These are phyloP conservation scores for Yueomyces sinensis DNA, from an alignment of 805 yeast species.

Conservation along the genomic window DNA sequence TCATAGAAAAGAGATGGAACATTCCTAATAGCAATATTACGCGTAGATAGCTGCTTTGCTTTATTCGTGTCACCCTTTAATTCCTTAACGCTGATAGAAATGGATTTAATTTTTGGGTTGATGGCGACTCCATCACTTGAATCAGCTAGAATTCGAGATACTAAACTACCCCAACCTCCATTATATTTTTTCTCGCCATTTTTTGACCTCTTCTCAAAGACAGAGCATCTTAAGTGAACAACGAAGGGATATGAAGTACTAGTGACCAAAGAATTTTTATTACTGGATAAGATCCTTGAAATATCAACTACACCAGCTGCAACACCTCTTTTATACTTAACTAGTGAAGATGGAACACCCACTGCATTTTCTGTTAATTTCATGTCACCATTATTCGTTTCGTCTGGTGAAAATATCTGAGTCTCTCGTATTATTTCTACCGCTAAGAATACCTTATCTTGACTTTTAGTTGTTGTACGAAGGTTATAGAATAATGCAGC, in stretches of 20 bases:
- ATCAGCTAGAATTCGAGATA: slow-evolving; percentile 66
- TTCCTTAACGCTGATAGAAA: slow-evolving; percentile 63
- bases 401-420: no score
- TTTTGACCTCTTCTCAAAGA: slow-evolving; percentile 22
- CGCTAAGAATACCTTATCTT: slow-evolving; percentile 58
- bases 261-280: slow-evolving; percentile 43
- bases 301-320: slow-evolving; percentile 86
- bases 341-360: background rate
- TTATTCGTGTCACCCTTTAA: slow-evolving; percentile 37
- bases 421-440: slow-evolving; percentile 59
- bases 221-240: slow-evolving; percentile 61
- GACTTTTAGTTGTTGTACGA: slow-evolving; percentile 48
- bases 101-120: slow-evolving; percentile 65
- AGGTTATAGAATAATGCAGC: slow-evolving; percentile 72
- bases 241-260: slow-evolving; percentile 61
- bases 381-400: slow-evolving; percentile 5
- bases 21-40: slow-evolving; percentile 54
- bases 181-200: background rate
- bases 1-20: slow-evolving; percentile 36
- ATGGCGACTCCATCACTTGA: slow-evolving; percentile 66
- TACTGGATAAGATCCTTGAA: slow-evolving; percentile 58
- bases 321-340: slow-evolving; percentile 52
- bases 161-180: slow-evolving; percentile 77
- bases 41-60: slow-evolving; percentile 29
- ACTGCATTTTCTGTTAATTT: background rate